Base-by-base conservation (phyloP, 2,329 filamentous ascomycete species). In the Setomelanomma holmii region DNA sequence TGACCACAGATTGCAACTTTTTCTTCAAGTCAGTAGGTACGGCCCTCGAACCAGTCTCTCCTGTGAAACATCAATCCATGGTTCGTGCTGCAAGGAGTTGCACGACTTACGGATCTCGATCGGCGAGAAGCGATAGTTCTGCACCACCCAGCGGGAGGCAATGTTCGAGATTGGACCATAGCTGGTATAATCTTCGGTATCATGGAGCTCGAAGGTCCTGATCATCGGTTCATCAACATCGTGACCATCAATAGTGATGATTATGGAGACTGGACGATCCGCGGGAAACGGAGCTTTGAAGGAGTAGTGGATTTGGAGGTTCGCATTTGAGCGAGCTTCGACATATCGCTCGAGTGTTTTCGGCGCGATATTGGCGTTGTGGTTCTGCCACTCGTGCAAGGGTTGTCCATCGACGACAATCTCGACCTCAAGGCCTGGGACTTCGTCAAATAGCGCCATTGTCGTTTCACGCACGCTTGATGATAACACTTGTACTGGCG, bases 341-440 rank as follows among this genome's bases (percentile, higher is more conserved):
- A 75, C 53, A 41, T 73, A 74, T 36, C 63, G 69, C 7, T 60
- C 62, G 5, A 61, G 45, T 1, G 45, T 56, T 14, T 60, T 54
- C 1, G 38, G 38, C 0, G 44, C 8, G 4, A 48, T 39, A 5
- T 50, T 27, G 16, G 55, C 35, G 3, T 66, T 55, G 12, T 57
- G 38, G 11, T 68, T 57, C 7, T 49, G 50, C 41, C 68, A 65
- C 44, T 73, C 68, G 27, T 54, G 30, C 1, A 67, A 47, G 1
- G 56, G 50, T 4, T 50, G 30, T 4, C 56, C 64, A 21, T 65
- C 41, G n/a, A 63, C 57, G 10, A 56, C 16, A 46, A 72, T 55
- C 11, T 46, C 52, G 41, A 58, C 45, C 51, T 55, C 52, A 27
- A 61, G 56, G n/a, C 63, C 61, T 1, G 51, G 51, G 4, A 35